phyloP scores from a whole-genome alignment of 495 filamentous ascomycete genomes.

The Thozetella sp. region DNA sequence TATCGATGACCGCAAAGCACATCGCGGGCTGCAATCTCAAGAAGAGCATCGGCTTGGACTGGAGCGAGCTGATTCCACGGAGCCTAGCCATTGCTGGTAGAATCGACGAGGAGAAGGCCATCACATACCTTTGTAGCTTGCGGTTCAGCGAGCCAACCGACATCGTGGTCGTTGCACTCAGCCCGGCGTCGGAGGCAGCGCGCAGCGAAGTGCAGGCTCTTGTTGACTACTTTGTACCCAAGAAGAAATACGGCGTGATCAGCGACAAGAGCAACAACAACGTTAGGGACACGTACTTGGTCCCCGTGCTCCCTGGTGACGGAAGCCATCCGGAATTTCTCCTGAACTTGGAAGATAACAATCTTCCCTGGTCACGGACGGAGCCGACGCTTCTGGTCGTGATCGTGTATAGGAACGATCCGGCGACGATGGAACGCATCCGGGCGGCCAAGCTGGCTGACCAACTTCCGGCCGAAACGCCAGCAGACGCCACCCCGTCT shows the following conservation, averaged over 20 bases:
- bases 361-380: constrained; percentile 63
- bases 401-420: constrained; percentile 69
- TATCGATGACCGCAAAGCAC: constrained; percentile 76
- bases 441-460: constrained; percentile 22
- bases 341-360: constrained; percentile 72
- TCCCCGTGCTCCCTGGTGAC: constrained; percentile 68
- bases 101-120: constrained; percentile 77
- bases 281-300: constrained; percentile 77
- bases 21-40: constrained; percentile 77
- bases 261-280: constrained; percentile 68
- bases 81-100: constrained; percentile 78
- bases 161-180: constrained; percentile 68
- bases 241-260: constrained; percentile 81
- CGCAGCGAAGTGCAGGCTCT: constrained; percentile 66
- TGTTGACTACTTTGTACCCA: constrained; percentile 76
- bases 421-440: constrained; percentile 37
- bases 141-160: constrained; percentile 74
- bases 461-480: constrained; percentile 20
- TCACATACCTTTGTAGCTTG: constrained; percentile 85
- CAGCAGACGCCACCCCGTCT: constrained; percentile 25
- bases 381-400: constrained; percentile 76
- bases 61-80: constrained; percentile 66
- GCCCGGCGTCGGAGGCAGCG: constrained; percentile 50
- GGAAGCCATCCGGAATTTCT: constrained; percentile 68
- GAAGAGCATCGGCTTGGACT: constrained; percentile 62